Evolutionary conservation across 176 grass and related monocot species (phyloP).

Genomic region (Aegilops umbellulata): DNA sequence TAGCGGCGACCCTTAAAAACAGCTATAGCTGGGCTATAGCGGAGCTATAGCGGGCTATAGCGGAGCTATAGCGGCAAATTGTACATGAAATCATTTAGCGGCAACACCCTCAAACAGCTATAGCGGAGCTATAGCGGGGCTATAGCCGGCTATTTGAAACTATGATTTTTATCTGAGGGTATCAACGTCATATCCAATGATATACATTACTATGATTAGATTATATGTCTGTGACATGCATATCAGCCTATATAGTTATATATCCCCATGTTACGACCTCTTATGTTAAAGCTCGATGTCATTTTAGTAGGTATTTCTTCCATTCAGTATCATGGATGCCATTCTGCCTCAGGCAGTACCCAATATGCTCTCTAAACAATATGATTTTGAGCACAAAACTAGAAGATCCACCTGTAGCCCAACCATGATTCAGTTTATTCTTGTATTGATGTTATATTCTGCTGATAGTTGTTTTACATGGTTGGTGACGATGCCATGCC

Average conservation of each 20-base stretch:
- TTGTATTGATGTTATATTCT: neutral
- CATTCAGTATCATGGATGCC: neutral
- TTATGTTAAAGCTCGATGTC: neutral
- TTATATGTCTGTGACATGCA: neutral
- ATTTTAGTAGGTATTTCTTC: conserved; percentile 2
- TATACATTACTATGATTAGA: neutral
- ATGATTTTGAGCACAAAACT: neutral
- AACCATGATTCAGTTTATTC: neutral
- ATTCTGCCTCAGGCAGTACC: neutral
- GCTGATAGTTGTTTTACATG: neutral
- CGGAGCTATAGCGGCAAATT: too few relatives aligned
- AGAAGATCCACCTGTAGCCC: neutral
- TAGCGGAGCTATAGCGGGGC: too few relatives aligned
- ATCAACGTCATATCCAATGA: neutral
- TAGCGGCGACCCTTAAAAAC: too few relatives aligned
- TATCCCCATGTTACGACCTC: neutral
- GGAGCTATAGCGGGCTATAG: too few relatives aligned
- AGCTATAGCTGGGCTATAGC: too few relatives aligned
- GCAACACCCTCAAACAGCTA: too few relatives aligned
- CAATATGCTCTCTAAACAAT: neutral
- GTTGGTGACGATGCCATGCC: too few relatives aligned
- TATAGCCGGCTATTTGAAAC: too few relatives aligned
- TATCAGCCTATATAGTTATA: too few relatives aligned
- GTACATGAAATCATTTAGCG: too few relatives aligned
- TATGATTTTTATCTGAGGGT: neutral